These are phyloP conservation scores for Magnolia sinica DNA, from an alignment of 164 flowering plant species.

Conservation along the genomic window DNA sequence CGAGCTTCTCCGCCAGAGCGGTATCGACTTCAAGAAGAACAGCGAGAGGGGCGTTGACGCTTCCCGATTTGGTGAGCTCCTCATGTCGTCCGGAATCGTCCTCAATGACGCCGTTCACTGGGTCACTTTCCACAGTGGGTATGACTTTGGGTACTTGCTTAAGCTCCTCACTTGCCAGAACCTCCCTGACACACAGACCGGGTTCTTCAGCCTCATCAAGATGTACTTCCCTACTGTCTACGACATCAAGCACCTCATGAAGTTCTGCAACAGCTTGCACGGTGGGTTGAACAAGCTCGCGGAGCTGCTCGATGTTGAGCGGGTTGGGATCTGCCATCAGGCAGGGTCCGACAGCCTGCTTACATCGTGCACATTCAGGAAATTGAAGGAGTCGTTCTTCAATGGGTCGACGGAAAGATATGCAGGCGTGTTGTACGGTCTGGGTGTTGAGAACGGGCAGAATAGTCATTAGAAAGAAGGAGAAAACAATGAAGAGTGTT, in stretches of 20 bases:
- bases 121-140: conserved; percentile 41
- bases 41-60: conserved; percentile 29
- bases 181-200: conserved; percentile 41
- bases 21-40: conserved; percentile 39
- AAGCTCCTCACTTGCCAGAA: conserved; percentile 46
- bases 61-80: conserved; percentile 26
- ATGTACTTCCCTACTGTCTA: conserved; percentile 50
- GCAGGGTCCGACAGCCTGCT: conserved; percentile 73
- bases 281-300: conserved; percentile 70
- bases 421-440: conserved; percentile 56
- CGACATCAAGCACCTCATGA: conserved; percentile 67
- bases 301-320: conserved; percentile 52
- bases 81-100: conserved; percentile 34
- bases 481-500: conserved; percentile 4
- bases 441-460: conserved; percentile 47
- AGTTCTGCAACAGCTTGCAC: conserved; percentile 52
- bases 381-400: conserved; percentile 49
- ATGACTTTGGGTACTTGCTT: conserved; percentile 50
- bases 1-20: conserved; percentile 37
- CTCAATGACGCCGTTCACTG: conserved; percentile 32
- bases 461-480: background rate
- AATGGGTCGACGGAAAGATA: conserved; percentile 49
- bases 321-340: conserved; percentile 55
- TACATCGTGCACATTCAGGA: conserved; percentile 59
- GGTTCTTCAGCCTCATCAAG: conserved; percentile 39